Conservation (phyloP, 495 filamentous ascomycete genomes). For the Aspergillus mulundensis region DNA sequence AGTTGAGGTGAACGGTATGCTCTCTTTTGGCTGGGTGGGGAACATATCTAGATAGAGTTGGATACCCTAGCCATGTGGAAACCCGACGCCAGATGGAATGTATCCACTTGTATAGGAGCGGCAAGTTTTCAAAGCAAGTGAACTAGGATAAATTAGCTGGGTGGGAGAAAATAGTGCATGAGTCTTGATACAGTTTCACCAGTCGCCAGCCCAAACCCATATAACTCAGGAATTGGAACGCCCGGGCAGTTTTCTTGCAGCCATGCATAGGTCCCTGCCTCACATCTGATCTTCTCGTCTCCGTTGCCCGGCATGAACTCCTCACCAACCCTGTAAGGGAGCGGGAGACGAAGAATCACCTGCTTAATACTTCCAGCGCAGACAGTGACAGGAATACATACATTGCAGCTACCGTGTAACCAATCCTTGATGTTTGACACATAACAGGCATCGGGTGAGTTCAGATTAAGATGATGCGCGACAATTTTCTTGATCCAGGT, state of each 20-base stretch:
- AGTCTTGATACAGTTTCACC: conserved; percentile 20
- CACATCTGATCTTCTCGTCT: conserved; percentile 33
- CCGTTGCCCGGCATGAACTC: conserved; percentile 24
- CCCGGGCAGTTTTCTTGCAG: conserved; percentile 29
- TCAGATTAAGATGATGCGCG: conserved; percentile 25
- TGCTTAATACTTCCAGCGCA: conserved; percentile 4
- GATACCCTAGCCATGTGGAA: conserved; percentile 23
- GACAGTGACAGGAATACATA: conserved; percentile 29
- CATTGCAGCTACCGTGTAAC: conserved; percentile 34
- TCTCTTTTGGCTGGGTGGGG: conserved; percentile 4
- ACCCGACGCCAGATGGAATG: conserved; percentile 21
- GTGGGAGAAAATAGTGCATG: neutral
- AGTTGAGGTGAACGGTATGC: conserved; percentile 26
- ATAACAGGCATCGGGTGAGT: conserved; percentile 11
- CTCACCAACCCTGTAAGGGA: conserved; percentile 34
- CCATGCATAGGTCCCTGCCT: conserved; percentile 28
- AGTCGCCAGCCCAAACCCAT: conserved; percentile 33
- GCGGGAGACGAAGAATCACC: conserved; percentile 29
- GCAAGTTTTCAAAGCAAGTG: conserved; percentile 23
- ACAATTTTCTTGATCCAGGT: conserved; percentile 14
- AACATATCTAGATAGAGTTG: neutral
- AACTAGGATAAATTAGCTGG: conserved; percentile 25
- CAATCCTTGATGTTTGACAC: conserved; percentile 23
- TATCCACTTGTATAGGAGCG: conserved; percentile 22
- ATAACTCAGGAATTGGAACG: conserved; percentile 30